Evolutionary conservation across 2,329 filamentous ascomycete genomes (phyloP), one percentile per base, ranked within the genome.

Genomic region (Tolypocladium capitatum): DNA sequence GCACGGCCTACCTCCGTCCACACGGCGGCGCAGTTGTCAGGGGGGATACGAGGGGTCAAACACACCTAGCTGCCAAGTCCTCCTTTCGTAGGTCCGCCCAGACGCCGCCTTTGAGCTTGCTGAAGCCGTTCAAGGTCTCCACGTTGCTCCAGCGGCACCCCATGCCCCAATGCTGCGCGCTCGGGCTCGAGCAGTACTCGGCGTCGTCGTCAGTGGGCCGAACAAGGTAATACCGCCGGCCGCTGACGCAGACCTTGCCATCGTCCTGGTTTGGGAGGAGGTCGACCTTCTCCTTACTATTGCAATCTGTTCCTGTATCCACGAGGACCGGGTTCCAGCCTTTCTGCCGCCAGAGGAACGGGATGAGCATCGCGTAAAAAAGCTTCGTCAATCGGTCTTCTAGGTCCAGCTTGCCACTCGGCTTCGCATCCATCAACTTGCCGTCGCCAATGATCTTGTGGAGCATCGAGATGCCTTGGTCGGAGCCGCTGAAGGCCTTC

Each of bases 201-300:
- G n/a, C n/a, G n/a, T n/a, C 9, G 7, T 41, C 1, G 16, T 11
- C 38, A 1, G 2, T 24, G 18, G 38, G 16, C n/a, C 3, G 16
- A 1, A 28, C 14, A 4, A 42, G 14, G 38, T 18, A 42, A 13
- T 42, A 42, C 27, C 38, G 24, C 24, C 13, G 10, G 16, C 16
- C 38, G 16, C 13, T 9, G 16, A 42, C 24, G 10, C 38, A 42
- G 10, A 42, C 24, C 16, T 28, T 28, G 16, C 1, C 2, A 2
- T 28, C 14, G 16, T 42, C 5, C 3, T n/a, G n/a, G n/a, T n/a
- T n/a, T n/a, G 8, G 8, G 24, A 42, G 11, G 16, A 11, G 8
- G 9, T 13, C 16, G 9, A 42, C 3, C 4, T 5, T 1, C 0
- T 0, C 24, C 11, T 2, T 30, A 2, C 16, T 28, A 10, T 18